phyloP scores from a whole-genome alignment of 1,139 yeast genomes.

The Protomyces lactucae-debilis region DNA sequence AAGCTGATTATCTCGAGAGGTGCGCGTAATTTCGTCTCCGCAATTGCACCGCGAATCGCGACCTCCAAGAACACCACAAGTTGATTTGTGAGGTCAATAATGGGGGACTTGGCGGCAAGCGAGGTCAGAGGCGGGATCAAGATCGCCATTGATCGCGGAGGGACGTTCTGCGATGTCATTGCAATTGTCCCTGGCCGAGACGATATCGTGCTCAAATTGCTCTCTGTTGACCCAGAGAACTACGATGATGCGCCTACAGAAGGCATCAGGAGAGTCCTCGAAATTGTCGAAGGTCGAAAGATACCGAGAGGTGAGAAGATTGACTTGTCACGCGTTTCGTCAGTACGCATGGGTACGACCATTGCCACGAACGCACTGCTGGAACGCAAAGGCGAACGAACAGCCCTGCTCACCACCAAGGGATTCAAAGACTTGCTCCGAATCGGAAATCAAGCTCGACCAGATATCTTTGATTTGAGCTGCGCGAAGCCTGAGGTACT shows the following conservation, averaged over 20 bases:
- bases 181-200: slow-evolving; percentile 45
- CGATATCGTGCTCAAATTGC: slow-evolving; percentile 60
- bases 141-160: slow-evolving; percentile 45
- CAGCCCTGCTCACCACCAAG: slow-evolving; percentile 60
- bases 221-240: slow-evolving; percentile 82
- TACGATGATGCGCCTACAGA: slow-evolving; percentile 87
- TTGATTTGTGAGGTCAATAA: not conserved
- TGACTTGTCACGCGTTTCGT: slow-evolving; percentile 49
- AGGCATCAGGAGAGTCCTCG: slow-evolving; percentile 76
- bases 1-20: too few relatives aligned
- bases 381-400: slow-evolving; percentile 62
- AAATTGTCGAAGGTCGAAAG: slow-evolving; percentile 47
- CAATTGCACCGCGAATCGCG: too few relatives aligned
- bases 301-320: slow-evolving; percentile 43
- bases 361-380: slow-evolving; percentile 73
- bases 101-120: not conserved
- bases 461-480: slow-evolving; percentile 59
- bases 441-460: slow-evolving; percentile 72
- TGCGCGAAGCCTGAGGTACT: slow-evolving; percentile 57
- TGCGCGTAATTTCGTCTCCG: too few relatives aligned
- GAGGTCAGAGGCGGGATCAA: slow-evolving; percentile 25
- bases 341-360: slow-evolving; percentile 73
- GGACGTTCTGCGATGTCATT: slow-evolving; percentile 81
- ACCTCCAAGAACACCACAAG: too few relatives aligned
- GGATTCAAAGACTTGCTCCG: slow-evolving; percentile 61